Percentiles rank a stretch among this genome's conserved stretches.
phyloP scores from a whole-genome alignment of 2,329 filamentous ascomycete genomes.

The Phialophora tarda region DNA sequence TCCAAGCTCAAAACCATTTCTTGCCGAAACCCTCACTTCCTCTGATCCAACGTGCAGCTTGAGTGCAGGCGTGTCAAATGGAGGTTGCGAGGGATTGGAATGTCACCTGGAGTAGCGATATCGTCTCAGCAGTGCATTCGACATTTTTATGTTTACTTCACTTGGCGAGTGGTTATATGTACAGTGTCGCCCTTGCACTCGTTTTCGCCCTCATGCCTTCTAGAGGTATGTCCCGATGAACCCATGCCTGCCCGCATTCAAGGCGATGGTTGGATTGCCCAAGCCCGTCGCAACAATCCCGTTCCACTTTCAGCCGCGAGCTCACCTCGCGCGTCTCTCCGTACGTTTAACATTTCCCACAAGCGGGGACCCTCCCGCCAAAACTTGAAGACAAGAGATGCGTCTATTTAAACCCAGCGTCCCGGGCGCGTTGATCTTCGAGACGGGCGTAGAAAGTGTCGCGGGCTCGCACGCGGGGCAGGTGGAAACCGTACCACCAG shows the following conservation, averaged over 20 bases:
- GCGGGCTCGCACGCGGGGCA: conserved; percentile 67
- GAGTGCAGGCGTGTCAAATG: neutral
- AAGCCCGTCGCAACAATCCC: neutral
- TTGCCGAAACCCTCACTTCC: neutral
- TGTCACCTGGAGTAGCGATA: neutral
- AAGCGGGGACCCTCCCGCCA: neutral
- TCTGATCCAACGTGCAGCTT: neutral
- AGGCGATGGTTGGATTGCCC: neutral
- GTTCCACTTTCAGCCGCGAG: neutral
- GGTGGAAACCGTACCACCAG: conserved; percentile 73
- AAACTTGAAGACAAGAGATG: neutral
- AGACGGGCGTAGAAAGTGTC: conserved; percentile 68
- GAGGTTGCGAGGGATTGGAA: neutral
- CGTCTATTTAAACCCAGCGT: conserved; percentile 39
- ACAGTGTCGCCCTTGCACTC: conserved; percentile 5
- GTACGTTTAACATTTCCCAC: neutral
- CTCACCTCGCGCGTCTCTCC: neutral
- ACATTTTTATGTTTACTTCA: neutral
- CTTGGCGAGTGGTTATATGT: conserved; percentile 14
- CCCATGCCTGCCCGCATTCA: neutral
- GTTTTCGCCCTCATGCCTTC: neutral
- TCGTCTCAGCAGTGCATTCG: neutral
- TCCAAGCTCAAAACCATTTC: neutral
- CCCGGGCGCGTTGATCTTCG: conserved; percentile 63
- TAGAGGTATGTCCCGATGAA: neutral